Percentiles rank a stretch among this genome's conserved stretches.
These are phyloP conservation scores for Boeremia exigua DNA, from an alignment of 2,329 filamentous ascomycete species.

Conservation along the genomic window DNA sequence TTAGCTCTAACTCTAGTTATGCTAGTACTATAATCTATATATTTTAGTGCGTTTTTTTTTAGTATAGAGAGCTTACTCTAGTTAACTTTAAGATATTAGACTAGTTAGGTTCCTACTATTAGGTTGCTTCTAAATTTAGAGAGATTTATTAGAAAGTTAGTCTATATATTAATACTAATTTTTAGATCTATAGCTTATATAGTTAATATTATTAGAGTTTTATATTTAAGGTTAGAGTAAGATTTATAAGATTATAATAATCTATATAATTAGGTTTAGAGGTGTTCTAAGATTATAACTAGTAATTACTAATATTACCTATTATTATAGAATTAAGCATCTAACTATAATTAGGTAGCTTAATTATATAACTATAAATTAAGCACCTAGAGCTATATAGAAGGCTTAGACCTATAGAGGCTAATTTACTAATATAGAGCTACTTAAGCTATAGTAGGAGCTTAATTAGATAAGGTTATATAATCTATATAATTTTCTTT, in stretches of 20 bases:
- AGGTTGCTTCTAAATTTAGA: neutral
- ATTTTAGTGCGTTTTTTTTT: neutral
- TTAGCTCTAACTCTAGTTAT: neutral
- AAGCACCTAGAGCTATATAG: no score
- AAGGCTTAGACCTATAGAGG: no score
- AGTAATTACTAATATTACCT: neutral
- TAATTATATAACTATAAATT: no score
- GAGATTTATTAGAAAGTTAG: neutral
- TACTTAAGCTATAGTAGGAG: neutral
- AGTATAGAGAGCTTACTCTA: neutral
- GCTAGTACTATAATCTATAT: neutral
- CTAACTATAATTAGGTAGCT: neutral
- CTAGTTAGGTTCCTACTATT: neutral
- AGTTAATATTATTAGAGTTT: conserved; percentile 8
- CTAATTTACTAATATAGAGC: no score
- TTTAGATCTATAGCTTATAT: neutral
- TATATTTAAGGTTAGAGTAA: conserved; percentile 7
- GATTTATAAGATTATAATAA: neutral
- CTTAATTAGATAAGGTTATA: neutral
- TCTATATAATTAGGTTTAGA: conserved; percentile 2
- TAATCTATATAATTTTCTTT: neutral
- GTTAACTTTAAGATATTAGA: neutral
- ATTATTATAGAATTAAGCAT: neutral
- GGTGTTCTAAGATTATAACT: conserved; percentile 1
- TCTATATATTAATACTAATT: neutral